Evolutionary conservation across 2,329 filamentous ascomycete genomes (phyloP), one percentile per base, ranked within the genome.

Genomic region (Trichoderma asperellum): DNA sequence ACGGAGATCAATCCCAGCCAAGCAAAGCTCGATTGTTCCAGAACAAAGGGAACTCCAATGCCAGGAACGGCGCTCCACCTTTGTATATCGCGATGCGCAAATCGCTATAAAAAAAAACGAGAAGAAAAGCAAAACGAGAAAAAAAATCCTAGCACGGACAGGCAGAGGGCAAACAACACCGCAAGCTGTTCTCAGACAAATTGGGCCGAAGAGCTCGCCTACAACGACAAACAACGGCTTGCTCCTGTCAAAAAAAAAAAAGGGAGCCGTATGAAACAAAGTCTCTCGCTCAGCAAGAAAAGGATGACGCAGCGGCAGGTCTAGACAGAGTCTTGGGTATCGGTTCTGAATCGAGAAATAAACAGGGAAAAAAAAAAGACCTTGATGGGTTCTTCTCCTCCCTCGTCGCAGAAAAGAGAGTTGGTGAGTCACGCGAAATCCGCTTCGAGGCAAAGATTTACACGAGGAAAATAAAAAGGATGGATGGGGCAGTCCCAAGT

Each of bases 361-460:
- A 29, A 11, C 2, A 52, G 16, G 16, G 14, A 37, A n/a, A 7
- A 40, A 64, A 18, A 10, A 21, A 27, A 5, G 47, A 7, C 12
- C 32, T 52, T 53, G 49, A 24, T 55, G 14, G 52, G 5, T 6
- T 52, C 43, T 29, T 64, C 35, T 64, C 24, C 35, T 64, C 24
- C 11, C 32, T 35, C 12, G 18, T 29, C 32, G 16, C 16, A 21
- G 16, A 35, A n/a, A 35, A 57, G 8, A n/a, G 6, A 53, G 21
- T 55, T 27, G 63, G 63, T 66, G 63, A 66, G 63, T 66, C 55
- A 52, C 55, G 29, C 37, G 57, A 21, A 66, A 32, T 24, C 24
- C 53, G 63, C 63, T 35, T 66, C 16, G 35, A 66, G 63, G 63
- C 58, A 66, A 52, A 58, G 63, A 66, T 66, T 37, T 37, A 59